A percentile compares a stretch with the other conserved stretches of the same genome.
Conservation (phyloP, 2,329 filamentous ascomycete genomes). For the Ramichloridium luteum region DNA sequence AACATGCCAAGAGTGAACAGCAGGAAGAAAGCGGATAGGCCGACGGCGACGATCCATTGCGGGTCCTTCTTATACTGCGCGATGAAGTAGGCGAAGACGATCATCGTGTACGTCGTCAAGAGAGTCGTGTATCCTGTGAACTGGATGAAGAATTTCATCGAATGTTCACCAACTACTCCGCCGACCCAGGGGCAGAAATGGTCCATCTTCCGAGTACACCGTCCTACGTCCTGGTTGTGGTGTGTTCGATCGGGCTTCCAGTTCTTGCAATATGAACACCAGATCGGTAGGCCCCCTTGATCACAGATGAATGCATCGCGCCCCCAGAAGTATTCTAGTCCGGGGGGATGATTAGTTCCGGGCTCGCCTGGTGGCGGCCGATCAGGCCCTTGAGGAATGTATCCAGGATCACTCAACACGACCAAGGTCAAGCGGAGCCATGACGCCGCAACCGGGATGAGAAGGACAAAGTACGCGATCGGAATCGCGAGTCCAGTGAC, state of each 20-base stretch:
- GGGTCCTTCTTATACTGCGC: constrained; percentile 38
- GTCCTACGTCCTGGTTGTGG: constrained; percentile 68
- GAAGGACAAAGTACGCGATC: constrained; percentile 58
- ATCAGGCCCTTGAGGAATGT: constrained; percentile 51
- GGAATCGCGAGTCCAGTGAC: constrained; percentile 57
- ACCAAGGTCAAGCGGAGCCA: constrained; percentile 61
- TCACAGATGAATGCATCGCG: constrained; percentile 79
- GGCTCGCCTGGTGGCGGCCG: constrained; percentile 26
- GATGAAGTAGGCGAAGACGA: constrained; percentile 52
- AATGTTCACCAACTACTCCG: constrained; percentile 65
- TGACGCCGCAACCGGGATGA: constrained; percentile 51
- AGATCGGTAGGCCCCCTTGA: constrained; percentile 68
- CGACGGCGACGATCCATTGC: constrained; percentile 55
- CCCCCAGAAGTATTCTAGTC: constrained; percentile 64
- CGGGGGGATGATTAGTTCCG: constrained; percentile 37
- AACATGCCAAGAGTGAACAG: constrained; percentile 75
- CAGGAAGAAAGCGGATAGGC: constrained; percentile 57
- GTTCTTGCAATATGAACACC: constrained; percentile 71
- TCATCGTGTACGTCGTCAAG: constrained; percentile 53
- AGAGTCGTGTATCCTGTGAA: constrained; percentile 64
- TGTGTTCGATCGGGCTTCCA: constrained; percentile 85
- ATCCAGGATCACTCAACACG: constrained; percentile 59
- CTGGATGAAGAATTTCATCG: constrained; percentile 87
- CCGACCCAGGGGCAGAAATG: constrained; percentile 97
- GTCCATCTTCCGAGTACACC: constrained; percentile 84